Evolutionary conservation across 345 rosid species (phyloP).

Genomic region (Laguncularia racemosa): DNA sequence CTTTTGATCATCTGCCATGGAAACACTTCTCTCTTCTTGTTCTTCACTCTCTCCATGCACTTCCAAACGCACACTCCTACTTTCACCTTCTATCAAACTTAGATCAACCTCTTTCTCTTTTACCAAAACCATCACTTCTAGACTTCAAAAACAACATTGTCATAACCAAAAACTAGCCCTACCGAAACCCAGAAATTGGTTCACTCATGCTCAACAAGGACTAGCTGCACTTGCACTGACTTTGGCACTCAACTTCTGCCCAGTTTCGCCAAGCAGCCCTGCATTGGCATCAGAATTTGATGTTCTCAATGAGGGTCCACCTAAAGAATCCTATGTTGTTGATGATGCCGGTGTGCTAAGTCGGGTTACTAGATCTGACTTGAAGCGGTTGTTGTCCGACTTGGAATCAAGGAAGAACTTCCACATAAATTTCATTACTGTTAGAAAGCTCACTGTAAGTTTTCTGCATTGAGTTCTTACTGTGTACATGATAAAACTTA

Average conservation of each 20-base stretch:
- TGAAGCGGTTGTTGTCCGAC: constrained; percentile 77
- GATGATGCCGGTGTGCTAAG: constrained; percentile 98
- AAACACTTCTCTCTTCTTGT: constrained; percentile 26
- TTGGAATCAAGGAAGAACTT: constrained; percentile 84
- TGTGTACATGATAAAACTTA: constrained; percentile 1
- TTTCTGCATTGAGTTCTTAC: not conserved
- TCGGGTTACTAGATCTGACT: constrained; percentile 72
- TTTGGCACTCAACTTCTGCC: constrained; percentile 71
- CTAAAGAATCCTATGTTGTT: constrained; percentile 66
- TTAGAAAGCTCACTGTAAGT: constrained; percentile 90
- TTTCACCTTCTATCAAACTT: constrained; percentile 20
- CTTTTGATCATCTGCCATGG: constrained; percentile 43
- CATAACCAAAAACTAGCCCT: constrained; percentile 25
- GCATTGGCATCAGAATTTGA: constrained; percentile 88
- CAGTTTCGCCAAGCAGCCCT: constrained; percentile 38
- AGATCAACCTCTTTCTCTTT: constrained; percentile 31
- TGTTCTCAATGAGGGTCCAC: constrained; percentile 79
- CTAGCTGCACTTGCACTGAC: constrained; percentile 75
- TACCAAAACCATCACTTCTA: constrained; percentile 31
- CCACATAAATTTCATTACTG: constrained; percentile 68
- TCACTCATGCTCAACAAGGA: constrained; percentile 62
- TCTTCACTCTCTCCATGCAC: constrained; percentile 24
- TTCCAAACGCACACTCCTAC: too few species aligned
- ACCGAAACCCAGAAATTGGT: constrained; percentile 33
- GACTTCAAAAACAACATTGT: constrained; percentile 29